These are phyloP conservation scores for Curvularia sp. DNA, from an alignment of 2,329 filamentous ascomycete species.

Conservation along the genomic window DNA sequence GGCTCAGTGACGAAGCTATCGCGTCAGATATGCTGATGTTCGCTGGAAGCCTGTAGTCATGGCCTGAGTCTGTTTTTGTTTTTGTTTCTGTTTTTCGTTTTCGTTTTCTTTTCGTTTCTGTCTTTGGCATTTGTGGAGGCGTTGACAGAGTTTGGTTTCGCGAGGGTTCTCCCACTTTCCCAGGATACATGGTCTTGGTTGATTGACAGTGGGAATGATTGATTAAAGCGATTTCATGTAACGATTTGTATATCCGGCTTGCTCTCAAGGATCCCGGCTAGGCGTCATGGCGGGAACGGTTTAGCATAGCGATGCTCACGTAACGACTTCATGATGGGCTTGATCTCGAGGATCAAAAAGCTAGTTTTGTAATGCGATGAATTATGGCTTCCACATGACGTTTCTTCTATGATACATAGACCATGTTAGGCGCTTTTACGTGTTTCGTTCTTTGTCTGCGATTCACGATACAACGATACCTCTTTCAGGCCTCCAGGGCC, in stretches of 20 bases:
- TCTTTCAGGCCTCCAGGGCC: too few species aligned
- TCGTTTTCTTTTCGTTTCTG: background rate
- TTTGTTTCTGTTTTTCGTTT: background rate
- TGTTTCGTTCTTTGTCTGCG: too few species aligned
- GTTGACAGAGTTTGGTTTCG: background rate
- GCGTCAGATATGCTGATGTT: background rate
- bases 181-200: background rate
- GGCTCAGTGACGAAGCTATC: conserved; percentile 38
- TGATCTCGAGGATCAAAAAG: background rate
- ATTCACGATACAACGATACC: too few species aligned
- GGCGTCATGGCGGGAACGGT: background rate
- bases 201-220: background rate
- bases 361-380: too few species aligned
- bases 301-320: background rate
- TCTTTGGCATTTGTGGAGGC: background rate
- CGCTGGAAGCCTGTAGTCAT: too few species aligned
- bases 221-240: too few species aligned
- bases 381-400: too few species aligned
- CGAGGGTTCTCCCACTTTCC: background rate
- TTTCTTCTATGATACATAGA: too few species aligned
- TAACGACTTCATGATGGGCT: background rate
- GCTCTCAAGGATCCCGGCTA: background rate
- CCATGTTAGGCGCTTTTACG: too few species aligned
- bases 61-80: background rate
- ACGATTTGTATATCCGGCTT: too few species aligned